A percentile compares a stretch with the other conserved stretches of the same genome.
These are phyloP conservation scores for Ogataea degrootiae DNA, from an alignment of 805 yeast genomes.

Conservation along the genomic window DNA sequence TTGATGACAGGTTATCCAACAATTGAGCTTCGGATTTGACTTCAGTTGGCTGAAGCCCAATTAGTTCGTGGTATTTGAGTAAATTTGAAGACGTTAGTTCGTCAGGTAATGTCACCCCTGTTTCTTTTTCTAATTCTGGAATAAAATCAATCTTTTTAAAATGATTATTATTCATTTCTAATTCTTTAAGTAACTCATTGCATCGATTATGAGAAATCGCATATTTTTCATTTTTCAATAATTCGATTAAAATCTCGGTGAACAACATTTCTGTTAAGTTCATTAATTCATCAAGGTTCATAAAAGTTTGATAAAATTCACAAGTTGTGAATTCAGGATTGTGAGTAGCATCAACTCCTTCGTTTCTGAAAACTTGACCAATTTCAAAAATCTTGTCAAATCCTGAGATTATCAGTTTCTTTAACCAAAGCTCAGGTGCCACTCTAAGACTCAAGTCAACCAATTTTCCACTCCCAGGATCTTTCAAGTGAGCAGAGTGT, in stretches of 20 bases:
- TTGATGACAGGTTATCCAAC: conserved; percentile 58
- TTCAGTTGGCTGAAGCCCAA: conserved; percentile 34
- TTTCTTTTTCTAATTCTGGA: conserved; percentile 49
- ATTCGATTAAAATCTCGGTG: conserved; percentile 30
- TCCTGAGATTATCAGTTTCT: conserved; percentile 76
- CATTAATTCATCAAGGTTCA: conserved; percentile 64
- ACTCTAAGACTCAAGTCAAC: conserved; percentile 59
- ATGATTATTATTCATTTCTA: conserved; percentile 16
- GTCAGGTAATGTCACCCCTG: conserved; percentile 48
- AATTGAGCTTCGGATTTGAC: conserved; percentile 51
- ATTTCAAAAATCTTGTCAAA: conserved; percentile 84
- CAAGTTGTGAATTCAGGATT: conserved; percentile 92
- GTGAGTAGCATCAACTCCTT: conserved; percentile 88
- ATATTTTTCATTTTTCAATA: conserved; percentile 20
- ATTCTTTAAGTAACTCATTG: conserved; percentile 7
- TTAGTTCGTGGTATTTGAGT: conserved; percentile 32
- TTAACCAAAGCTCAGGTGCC: conserved; percentile 95
- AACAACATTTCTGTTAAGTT: conserved; percentile 56
- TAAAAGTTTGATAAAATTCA: conserved; percentile 79
- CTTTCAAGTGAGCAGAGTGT: conserved; percentile 29
- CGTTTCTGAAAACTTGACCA: conserved; percentile 83
- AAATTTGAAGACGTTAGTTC: conserved; percentile 38
- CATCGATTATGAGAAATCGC: conserved; percentile 22
- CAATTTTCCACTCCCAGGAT: conserved; percentile 13
- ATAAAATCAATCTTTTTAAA: conserved; percentile 59